Percentiles rank a stretch among this genome's conserved stretches.
These are phyloP conservation scores for Phytopythium cucurbitacearum DNA, from an alignment of 352 stramenopile genomes.

Conservation along the genomic window DNA sequence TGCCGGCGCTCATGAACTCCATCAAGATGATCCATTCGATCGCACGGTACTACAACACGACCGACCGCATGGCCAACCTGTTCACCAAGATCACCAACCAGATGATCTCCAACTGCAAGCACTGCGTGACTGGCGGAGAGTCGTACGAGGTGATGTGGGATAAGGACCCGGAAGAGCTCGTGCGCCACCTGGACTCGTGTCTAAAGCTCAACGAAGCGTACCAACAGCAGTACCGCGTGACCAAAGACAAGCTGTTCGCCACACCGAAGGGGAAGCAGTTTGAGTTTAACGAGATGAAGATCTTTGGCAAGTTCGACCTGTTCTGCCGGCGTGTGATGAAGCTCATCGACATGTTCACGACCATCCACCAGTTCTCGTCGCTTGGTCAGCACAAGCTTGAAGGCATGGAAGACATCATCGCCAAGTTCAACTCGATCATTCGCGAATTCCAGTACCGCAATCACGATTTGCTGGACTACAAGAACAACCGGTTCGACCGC, in stretches of 20 bases:
- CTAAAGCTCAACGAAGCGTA: conserved; percentile 98
- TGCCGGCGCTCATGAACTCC: conserved; percentile 97
- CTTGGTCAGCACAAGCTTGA: conserved; percentile 91
- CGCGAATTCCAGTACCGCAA: conserved; percentile 96
- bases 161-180: conserved; percentile 93
- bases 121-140: conserved; percentile 88
- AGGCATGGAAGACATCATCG: conserved; percentile 89
- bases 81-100: conserved; percentile 98
- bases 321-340: conserved; percentile 98
- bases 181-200: conserved; percentile 93
- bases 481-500: conserved; percentile 98
- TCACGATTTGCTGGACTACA: conserved; percentile 97
- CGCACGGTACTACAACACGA: conserved; percentile 98
- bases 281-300: conserved; percentile 98
- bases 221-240: conserved; percentile 97
- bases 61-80: conserved; percentile 95
- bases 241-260: conserved; percentile 95
- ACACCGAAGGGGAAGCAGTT: conserved; percentile 98
- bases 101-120: conserved; percentile 98
- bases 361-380: conserved; percentile 95
- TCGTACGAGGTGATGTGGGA: conserved; percentile 92
- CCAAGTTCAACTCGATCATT: conserved; percentile 96
- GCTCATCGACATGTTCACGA: conserved; percentile 99
- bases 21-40: conserved; percentile 99
- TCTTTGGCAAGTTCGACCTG: conserved; percentile 98